Evolutionary conservation across 192 early-diverging fungal genomes (phyloP), one percentile per base, ranked within the genome.

Genomic region (Diversispora eburnea): DNA sequence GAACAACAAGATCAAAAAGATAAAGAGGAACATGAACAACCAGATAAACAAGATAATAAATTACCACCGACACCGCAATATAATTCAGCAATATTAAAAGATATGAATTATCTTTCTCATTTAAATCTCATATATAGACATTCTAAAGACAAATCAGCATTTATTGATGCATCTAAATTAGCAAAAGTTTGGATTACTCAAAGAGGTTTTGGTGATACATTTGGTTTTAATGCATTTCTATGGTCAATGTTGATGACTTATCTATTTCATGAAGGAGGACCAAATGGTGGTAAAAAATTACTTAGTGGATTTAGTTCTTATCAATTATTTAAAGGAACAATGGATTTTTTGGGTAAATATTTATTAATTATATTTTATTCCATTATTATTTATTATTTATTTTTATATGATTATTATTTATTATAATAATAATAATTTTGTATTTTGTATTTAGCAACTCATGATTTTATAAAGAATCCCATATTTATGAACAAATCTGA

Each of bases 231-330:
- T 70, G 93, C 90, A 39, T 99, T 97, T 79, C 70, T 93, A 48
- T 90, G 92, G 47, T 83, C 88, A 49, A 92, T 97, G 93, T 62
- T 96, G n/a, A 88, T 97, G 83, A 92, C 84, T 0, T 96, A 92
- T 76, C 81, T 99, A 57, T 78, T 99, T 64, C 78, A 91, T 62
- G 80, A 83, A 19, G 87, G 84, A 46, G 84, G 82, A 1, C 64
- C 80, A 10, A 84, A 83, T 45, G 87, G 80, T 55, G 81, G 81
- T 8, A 90, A 87, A 80, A 88, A 85, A 63, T 76, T 96, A 43
- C 83, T 87, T 13, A 82, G 82, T 43, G 82, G 85, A 13, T 94
- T 91, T 82, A 92, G 87, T 77, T 89, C 92, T 8, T 94, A 94
- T 79, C 93, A 96, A 78, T 82, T 99, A 76, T 82, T 96, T 63